A percentile compares a stretch with the other conserved stretches of the same genome.
Evolutionary conservation across 371 early-diverging fungal genomes (phyloP).

Genomic region (Rhizomucor pusillus): DNA sequence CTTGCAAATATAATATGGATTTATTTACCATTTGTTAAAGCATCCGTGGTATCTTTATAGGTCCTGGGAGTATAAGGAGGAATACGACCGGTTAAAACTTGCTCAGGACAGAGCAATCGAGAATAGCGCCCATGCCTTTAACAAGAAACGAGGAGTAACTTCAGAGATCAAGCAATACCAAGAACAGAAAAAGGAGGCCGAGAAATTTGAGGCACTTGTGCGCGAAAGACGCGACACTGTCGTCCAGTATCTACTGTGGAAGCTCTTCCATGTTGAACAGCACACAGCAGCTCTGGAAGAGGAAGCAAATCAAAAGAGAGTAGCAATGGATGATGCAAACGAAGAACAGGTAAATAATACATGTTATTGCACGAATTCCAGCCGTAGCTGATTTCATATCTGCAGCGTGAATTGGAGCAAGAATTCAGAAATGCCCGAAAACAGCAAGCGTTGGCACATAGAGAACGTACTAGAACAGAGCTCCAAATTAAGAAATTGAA

Average conservation of each 20-base stretch:
- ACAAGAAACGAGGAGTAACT: conserved; percentile 82
- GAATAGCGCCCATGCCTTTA: conserved; percentile 83
- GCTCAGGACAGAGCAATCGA: conserved; percentile 87
- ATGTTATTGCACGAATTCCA: too few species aligned
- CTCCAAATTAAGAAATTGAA: conserved; percentile 66
- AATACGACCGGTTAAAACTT: conserved; percentile 84
- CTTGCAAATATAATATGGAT: too few species aligned
- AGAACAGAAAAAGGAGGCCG: conserved; percentile 90
- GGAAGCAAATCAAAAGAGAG: conserved; percentile 32
- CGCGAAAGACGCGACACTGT: conserved; percentile 56
- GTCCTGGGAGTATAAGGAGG: conserved; percentile 83
- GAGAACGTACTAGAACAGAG: conserved; percentile 74
- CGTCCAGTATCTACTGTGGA: conserved; percentile 79
- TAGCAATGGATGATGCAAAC: conserved; percentile 26
- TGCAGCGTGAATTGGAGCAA: conserved; percentile 46
- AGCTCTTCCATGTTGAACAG: conserved; percentile 81
- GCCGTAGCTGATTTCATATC: neutral
- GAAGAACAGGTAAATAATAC: conserved; percentile 39
- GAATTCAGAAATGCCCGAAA: conserved; percentile 64
- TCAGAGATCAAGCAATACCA: conserved; percentile 89
- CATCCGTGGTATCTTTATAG: too few species aligned
- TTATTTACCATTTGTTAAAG: too few species aligned
- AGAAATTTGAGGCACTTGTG: conserved; percentile 72
- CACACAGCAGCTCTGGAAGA: conserved; percentile 54
- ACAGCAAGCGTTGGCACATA: conserved; percentile 70